phyloP scores from a whole-genome alignment of 176 grass and related monocot genomes.

The Dactylis glomerata region DNA sequence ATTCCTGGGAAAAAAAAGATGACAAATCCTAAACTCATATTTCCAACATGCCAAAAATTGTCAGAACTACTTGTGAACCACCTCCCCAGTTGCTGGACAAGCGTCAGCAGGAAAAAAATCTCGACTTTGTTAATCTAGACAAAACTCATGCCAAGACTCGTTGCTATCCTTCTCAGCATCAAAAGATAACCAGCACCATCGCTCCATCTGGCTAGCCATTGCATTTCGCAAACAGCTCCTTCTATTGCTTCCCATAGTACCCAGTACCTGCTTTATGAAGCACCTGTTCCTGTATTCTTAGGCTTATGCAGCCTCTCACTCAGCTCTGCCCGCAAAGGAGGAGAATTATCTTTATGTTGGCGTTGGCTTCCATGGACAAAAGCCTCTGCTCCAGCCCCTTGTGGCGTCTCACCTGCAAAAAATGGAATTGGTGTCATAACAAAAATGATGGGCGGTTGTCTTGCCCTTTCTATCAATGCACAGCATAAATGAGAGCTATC shows the following conservation, averaged over 20 bases:
- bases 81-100: slow-evolving; percentile 34
- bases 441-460: background rate
- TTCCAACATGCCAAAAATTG: slow-evolving; percentile 49
- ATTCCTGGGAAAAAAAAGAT: slow-evolving; percentile 21
- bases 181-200: slow-evolving; percentile 6
- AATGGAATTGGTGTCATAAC: slow-evolving; percentile 11
- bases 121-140: slow-evolving; percentile 31
- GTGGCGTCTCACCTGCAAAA: slow-evolving; percentile 38
- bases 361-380: slow-evolving; percentile 41
- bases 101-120: slow-evolving; percentile 17
- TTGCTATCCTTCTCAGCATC: slow-evolving; percentile 30
- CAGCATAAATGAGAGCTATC: background rate
- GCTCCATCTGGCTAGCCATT: slow-evolving; percentile 9
- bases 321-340: slow-evolving; percentile 19
- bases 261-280: slow-evolving; percentile 18
- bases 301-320: slow-evolving; percentile 10
- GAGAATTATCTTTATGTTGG: slow-evolving; percentile 35
- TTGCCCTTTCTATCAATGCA: background rate
- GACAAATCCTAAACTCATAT: slow-evolving; percentile 28
- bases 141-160: slow-evolving; percentile 47
- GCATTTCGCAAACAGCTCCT: slow-evolving; percentile 28
- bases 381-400: slow-evolving; percentile 42
- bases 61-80: slow-evolving; percentile 49
- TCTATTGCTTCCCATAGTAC: background rate
- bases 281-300: background rate